These are phyloP conservation scores for Kurtzmaniella quercitrusa DNA, from an alignment of 1,139 yeast species.

Conservation along the genomic window DNA sequence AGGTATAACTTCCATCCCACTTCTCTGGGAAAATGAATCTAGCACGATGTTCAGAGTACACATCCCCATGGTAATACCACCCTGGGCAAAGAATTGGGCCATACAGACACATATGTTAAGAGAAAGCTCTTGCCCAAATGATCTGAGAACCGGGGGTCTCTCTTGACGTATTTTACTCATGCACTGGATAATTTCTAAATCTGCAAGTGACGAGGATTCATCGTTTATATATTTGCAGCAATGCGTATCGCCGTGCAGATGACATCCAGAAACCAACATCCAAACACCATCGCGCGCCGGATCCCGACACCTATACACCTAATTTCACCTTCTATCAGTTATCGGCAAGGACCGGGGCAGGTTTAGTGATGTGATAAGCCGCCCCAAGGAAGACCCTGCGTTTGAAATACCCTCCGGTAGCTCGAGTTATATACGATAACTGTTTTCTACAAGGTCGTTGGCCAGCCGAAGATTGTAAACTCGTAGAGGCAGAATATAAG, in stretches of 20 bases:
- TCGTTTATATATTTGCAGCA: neutral
- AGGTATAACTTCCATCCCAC: constrained; percentile 12
- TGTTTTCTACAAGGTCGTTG: too few species aligned
- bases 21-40: constrained; percentile 20
- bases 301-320: neutral
- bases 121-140: constrained; percentile 24
- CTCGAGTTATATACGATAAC: too few species aligned
- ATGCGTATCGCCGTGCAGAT: constrained; percentile 1
- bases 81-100: constrained; percentile 39
- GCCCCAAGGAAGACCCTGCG: too few species aligned
- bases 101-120: constrained; percentile 30
- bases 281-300: neutral
- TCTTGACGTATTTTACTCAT: neutral
- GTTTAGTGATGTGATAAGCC: too few species aligned
- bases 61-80: constrained; percentile 35
- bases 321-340: neutral
- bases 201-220: neutral
- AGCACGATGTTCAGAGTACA: constrained; percentile 36
- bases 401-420: too few species aligned
- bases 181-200: neutral
- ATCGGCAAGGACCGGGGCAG: neutral
- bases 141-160: constrained; percentile 4
- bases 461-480: too few species aligned
- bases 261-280: neutral
- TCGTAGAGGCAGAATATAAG: too few species aligned